These are phyloP conservation scores for Sporothrix dimorphospora DNA, from an alignment of 2,329 filamentous ascomycete genomes.

Conservation along the genomic window DNA sequence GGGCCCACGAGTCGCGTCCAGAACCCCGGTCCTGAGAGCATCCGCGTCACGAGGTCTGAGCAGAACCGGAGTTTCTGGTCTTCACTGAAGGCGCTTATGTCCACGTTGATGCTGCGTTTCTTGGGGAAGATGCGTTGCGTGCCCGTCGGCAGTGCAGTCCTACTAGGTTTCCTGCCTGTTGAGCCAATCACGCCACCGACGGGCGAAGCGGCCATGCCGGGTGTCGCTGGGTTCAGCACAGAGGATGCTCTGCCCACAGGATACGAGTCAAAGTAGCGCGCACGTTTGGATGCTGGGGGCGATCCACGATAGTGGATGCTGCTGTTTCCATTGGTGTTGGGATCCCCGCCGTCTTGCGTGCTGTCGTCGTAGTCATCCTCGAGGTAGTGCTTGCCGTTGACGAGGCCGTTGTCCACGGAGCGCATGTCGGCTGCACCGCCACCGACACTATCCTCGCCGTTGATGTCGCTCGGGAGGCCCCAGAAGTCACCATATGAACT, in stretches of 20 bases:
- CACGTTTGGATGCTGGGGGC: slow-evolving; percentile 42
- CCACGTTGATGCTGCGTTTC: slow-evolving; percentile 33
- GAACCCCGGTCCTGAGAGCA: slow-evolving; percentile 66
- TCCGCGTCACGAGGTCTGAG: slow-evolving; percentile 59
- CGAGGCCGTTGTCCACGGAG: slow-evolving; percentile 29
- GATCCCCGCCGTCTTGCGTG: slow-evolving; percentile 22
- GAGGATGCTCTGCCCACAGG: not conserved
- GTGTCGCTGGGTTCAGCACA: not conserved
- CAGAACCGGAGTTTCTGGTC: slow-evolving; percentile 61
- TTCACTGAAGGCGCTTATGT: slow-evolving; percentile 40
- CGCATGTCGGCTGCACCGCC: slow-evolving; percentile 30
- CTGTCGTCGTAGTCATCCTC: slow-evolving; percentile 50
- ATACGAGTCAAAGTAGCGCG: slow-evolving; percentile 46
- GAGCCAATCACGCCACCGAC: slow-evolving; percentile 1
- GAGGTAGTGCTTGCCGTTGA: slow-evolving; percentile 55
- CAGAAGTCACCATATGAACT: slow-evolving; percentile 43
- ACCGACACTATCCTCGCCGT: not conserved
- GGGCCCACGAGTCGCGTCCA: slow-evolving; percentile 68
- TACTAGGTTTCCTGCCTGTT: slow-evolving; percentile 38
- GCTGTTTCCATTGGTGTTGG: not conserved
- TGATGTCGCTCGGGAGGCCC: slow-evolving; percentile 38
- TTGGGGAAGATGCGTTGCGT: slow-evolving; percentile 14
- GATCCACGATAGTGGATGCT: slow-evolving; percentile 3
- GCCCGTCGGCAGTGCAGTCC: slow-evolving; percentile 39
- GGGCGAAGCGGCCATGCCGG: not conserved